A percentile compares a stretch with the other conserved stretches of the same genome.
Conservation (phyloP, 352 stramenopile genomes). For the Globisporangium solare region DNA sequence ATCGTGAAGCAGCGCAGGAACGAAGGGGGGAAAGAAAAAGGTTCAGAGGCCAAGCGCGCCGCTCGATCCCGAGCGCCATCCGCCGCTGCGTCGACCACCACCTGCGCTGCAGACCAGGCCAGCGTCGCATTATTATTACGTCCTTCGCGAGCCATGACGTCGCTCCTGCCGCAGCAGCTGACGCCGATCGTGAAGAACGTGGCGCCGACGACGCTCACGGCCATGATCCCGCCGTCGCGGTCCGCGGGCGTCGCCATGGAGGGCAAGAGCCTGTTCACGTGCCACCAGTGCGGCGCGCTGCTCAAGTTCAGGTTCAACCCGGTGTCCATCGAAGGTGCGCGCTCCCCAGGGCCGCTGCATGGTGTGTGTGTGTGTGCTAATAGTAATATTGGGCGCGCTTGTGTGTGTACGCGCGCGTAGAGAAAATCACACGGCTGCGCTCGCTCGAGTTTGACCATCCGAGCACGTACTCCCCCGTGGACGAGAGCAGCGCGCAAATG, state of each 20-base stretch:
- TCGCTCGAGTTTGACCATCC: slow-evolving; percentile 35
- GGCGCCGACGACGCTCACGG: slow-evolving; percentile 9
- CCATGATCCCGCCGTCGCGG: slow-evolving; percentile 16
- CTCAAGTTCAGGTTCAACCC: slow-evolving; percentile 66
- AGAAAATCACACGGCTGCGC: slow-evolving; percentile 53
- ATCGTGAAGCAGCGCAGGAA: slow-evolving; percentile 2
- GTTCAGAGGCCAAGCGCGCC: not conserved
- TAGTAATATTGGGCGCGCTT: too few species aligned
- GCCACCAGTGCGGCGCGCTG: slow-evolving; percentile 59
- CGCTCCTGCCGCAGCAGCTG: slow-evolving; percentile 13
- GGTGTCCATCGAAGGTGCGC: slow-evolving; percentile 50
- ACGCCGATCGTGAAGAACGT: slow-evolving; percentile 17
- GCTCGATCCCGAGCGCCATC: not conserved
- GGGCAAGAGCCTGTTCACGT: slow-evolving; percentile 76
- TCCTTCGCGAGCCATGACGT: slow-evolving; percentile 12
- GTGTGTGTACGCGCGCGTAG: slow-evolving; percentile 10
- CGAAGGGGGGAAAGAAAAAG: slow-evolving; percentile 1
- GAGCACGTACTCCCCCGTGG: not conserved
- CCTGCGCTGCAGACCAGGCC: too few species aligned
- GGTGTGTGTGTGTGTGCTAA: not conserved
- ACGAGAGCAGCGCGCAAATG: not conserved
- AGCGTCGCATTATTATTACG: too few species aligned
- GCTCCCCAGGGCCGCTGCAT: too few species aligned
- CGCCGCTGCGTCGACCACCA: not conserved
- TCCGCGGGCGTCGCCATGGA: slow-evolving; percentile 42